These are phyloP conservation scores for Saccharomycopsis sp. DNA, from an alignment of 805 yeast species.

Conservation along the genomic window DNA sequence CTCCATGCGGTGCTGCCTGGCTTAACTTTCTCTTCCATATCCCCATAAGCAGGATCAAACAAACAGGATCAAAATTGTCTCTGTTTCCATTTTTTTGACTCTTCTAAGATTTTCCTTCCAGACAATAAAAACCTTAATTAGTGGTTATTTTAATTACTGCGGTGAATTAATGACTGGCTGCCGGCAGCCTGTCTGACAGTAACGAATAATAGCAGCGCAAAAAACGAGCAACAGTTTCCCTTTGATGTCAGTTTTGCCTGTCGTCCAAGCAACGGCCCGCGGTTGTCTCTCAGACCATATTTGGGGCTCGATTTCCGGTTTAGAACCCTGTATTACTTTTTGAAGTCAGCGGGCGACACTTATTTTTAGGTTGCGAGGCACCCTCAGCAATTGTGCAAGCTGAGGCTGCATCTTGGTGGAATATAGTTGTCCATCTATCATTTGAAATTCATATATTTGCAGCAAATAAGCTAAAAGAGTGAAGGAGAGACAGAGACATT, in stretches of 20 bases:
- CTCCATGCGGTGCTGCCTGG: background rate
- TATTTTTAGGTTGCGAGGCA: background rate
- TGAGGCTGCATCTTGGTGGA: too few relatives aligned
- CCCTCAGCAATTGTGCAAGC: background rate
- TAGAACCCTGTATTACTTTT: background rate
- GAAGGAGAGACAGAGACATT: slow-evolving; percentile 2
- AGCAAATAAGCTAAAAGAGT: background rate
- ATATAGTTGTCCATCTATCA: too few relatives aligned
- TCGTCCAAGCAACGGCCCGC: background rate
- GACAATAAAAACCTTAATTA: background rate
- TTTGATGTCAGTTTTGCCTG: slow-evolving; percentile 47
- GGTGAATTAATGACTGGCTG: too few relatives aligned
- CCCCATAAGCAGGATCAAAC: background rate
- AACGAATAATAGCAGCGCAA: background rate
- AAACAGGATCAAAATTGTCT: background rate
- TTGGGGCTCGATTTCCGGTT: background rate
- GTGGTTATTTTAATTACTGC: too few relatives aligned
- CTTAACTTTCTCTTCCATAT: too few relatives aligned
- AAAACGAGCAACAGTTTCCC: slow-evolving; percentile 63
- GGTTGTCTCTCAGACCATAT: background rate
- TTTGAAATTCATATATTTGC: background rate
- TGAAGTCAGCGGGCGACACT: too few relatives aligned
- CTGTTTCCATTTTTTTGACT: background rate
- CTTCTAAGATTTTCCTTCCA: background rate
- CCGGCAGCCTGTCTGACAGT: background rate